A percentile compares a stretch with the other conserved stretches of the same genome.
phyloP scores from a whole-genome alignment of 192 early-diverging fungal species.

The Coemansia sp. region DNA sequence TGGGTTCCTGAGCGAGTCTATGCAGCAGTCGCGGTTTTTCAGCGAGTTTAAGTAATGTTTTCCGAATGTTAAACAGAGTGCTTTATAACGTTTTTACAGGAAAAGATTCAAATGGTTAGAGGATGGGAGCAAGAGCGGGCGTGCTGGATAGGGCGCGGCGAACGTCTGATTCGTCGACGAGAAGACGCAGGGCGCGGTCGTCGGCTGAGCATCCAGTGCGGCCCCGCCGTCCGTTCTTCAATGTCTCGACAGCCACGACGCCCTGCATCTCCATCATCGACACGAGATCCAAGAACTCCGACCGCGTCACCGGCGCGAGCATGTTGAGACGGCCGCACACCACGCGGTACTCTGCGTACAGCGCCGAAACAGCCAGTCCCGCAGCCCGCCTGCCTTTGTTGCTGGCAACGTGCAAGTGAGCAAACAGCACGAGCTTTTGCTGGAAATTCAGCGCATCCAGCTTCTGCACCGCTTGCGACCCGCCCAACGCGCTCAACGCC shows the following conservation, averaged over 20 bases:
- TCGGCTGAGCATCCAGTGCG: constrained; percentile 29
- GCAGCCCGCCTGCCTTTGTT: constrained; percentile 44
- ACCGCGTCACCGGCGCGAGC: constrained; percentile 66
- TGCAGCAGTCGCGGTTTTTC: constrained; percentile 56
- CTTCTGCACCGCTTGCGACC: constrained; percentile 60
- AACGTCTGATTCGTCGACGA: constrained; percentile 44
- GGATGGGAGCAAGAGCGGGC: constrained; percentile 22
- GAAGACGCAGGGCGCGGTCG: constrained; percentile 41
- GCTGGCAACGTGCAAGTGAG: constrained; percentile 20
- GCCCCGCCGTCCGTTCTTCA: constrained; percentile 33
- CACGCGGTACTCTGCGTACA: constrained; percentile 56
- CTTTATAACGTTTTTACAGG: too few species aligned
- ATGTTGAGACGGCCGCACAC: constrained; percentile 56
- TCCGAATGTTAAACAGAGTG: not conserved
- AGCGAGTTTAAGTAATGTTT: constrained; percentile 41
- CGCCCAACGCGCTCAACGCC: constrained; percentile 64
- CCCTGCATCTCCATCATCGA: constrained; percentile 71
- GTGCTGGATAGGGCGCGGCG: constrained; percentile 36
- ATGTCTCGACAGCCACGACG: constrained; percentile 51
- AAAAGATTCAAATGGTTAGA: not conserved
- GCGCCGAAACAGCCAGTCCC: constrained; percentile 49
- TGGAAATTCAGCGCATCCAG: constrained; percentile 74
- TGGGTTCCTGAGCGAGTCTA: constrained; percentile 41
- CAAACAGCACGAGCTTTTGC: constrained; percentile 73
- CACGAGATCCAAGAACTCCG: constrained; percentile 75